A percentile compares a stretch with the other conserved stretches of the same genome.
Conservation (phyloP, 257 asterid species). For the Fraxinus cuspidata region DNA sequence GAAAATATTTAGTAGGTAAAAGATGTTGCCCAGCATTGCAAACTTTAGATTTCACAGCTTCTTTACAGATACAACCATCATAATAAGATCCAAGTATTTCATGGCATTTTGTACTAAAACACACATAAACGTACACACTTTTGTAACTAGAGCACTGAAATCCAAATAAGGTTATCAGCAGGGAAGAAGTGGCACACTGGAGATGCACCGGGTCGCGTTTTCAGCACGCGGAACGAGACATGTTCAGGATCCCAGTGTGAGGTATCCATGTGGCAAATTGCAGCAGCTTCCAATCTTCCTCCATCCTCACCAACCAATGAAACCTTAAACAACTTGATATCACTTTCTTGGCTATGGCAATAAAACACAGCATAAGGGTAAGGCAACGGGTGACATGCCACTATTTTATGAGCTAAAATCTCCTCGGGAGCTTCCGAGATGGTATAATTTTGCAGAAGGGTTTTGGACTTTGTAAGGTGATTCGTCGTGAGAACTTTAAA, state of each 20-base stretch:
- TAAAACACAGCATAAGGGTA: constrained; percentile 84
- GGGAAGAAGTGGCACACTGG: constrained; percentile 89
- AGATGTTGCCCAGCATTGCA: background rate
- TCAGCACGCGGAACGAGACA: constrained; percentile 60
- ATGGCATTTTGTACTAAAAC: background rate
- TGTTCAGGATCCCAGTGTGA: constrained; percentile 70
- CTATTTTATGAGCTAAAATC: constrained; percentile 35
- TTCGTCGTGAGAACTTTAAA: constrained; percentile 51
- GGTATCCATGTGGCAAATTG: constrained; percentile 82
- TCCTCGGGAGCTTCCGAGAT: constrained; percentile 37
- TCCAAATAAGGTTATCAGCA: constrained; percentile 67
- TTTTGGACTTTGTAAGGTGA: constrained; percentile 31
- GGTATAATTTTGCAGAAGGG: constrained; percentile 61
- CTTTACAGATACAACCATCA: background rate
- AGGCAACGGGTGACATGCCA: constrained; percentile 75
- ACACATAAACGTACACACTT: background rate
- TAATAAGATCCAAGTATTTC: background rate
- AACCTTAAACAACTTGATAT: constrained; percentile 55
- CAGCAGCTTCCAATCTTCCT: constrained; percentile 62
- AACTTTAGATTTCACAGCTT: background rate
- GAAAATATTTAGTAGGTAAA: background rate
- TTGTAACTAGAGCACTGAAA: constrained; percentile 33
- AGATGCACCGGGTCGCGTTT: constrained; percentile 55
- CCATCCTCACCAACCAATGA: constrained; percentile 62
- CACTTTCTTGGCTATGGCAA: constrained; percentile 67